Evolutionary conservation across 345 rosid species (phyloP).

Genomic region (Rhodamnia argentea): DNA sequence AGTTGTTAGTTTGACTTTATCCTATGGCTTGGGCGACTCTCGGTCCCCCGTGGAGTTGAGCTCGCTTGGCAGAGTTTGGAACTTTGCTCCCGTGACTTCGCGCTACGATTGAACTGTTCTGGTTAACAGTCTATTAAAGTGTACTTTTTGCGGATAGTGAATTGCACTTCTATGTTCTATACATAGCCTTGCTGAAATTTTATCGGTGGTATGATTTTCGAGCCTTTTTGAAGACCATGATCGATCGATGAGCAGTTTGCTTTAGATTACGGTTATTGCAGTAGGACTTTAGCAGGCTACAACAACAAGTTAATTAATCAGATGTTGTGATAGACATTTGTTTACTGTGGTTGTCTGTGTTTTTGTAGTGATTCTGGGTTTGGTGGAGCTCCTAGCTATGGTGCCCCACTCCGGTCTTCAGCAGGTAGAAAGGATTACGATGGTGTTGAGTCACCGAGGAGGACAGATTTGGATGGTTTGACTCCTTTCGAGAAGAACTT

Average conservation of each 20-base stretch:
- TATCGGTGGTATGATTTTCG: background rate
- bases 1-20: background rate
- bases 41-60: background rate
- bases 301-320: background rate
- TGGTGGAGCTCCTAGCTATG: conserved; percentile 69
- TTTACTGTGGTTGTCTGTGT: background rate
- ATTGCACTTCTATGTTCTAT: background rate
- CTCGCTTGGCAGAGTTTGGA: background rate
- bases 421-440: conserved; percentile 50
- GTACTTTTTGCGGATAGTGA: background rate
- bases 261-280: background rate
- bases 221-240: background rate
- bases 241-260: background rate
- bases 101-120: background rate
- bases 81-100: background rate
- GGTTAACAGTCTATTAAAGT: background rate
- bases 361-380: conserved; percentile 79
- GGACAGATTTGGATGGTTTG: conserved; percentile 87
- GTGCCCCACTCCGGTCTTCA: conserved; percentile 36
- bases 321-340: background rate
- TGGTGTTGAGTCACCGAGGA: conserved; percentile 44
- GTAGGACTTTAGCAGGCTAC: background rate
- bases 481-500: conserved; percentile 93
- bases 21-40: background rate
- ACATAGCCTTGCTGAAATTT: background rate